Evolutionary conservation across 2,329 filamentous ascomycete species (phyloP), one percentile per base, ranked within the genome.

Genomic region (Apiospora aurea): DNA sequence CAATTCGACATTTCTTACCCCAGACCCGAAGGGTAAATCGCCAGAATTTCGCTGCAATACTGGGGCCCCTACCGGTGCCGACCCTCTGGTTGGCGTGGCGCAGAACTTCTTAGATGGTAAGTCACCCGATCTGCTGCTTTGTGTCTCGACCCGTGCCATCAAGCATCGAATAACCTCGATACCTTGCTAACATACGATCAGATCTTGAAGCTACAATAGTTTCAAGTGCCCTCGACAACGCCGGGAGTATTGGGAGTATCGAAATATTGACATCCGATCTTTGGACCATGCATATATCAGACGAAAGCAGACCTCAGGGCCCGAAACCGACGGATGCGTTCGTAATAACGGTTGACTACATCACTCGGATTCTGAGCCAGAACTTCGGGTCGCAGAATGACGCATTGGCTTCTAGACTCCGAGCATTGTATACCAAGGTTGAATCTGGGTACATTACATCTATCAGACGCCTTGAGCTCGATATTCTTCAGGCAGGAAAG

Each of bases 31-130:
- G 72, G 85, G 86, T 26, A 87, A 87, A 75, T 80, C 83, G 29
- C 80, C 76, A 2, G 82, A 80, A 24, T 72, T 76, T 67, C 71
- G 69, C 29, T 26, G 69, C 14, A 69, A 69, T 6, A 53, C 74
- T 8, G 61, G 70, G 47, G 57, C 69, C 6, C 47, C 71, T 34
- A 34, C 72, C n/a, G 71, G 70, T 29, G 70, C 69, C 13, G 86
- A 88, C 72, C 78, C 81, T 14, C 76, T 89, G 10, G 75, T 83
- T 0, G 77, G 78, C 49, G 80, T 84, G 57, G 84, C 84, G 11
- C 82, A 83, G 69, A 82, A 85, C 71, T 89, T 88, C 72, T 79
- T 90, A 26, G 87, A 89, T 77, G 85, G 87, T 88, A 80, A 77
- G 82, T 75, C 66, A 68, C 34, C 16, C 18, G 11, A 57, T 34